Conservation (phyloP, 1,139 yeast species). For the Diutina siamensis region DNA sequence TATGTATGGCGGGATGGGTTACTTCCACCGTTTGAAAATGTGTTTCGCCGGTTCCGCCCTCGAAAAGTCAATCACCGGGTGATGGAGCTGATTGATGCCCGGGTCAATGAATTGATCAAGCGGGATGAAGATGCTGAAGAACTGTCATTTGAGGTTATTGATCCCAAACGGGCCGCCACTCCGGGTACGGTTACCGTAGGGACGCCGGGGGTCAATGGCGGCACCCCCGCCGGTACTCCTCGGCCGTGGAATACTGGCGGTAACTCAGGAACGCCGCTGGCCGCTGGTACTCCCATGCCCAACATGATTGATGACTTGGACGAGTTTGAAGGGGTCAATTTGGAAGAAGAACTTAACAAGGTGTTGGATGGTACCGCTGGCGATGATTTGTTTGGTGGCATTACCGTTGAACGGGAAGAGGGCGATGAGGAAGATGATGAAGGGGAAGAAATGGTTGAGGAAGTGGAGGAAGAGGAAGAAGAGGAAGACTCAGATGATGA, state of each 20-base stretch:
- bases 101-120: slow-evolving; percentile 19
- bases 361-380: slow-evolving; percentile 1
- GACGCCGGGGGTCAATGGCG: neutral
- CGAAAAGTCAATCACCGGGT: slow-evolving; percentile 39
- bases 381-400: slow-evolving; percentile 1
- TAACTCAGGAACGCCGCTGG: neutral
- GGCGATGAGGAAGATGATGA: slow-evolving; percentile 15
- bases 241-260: neutral
- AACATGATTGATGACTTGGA: neutral
- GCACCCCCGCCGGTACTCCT: neutral
- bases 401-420: slow-evolving; percentile 9
- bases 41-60: slow-evolving; percentile 37
- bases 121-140: slow-evolving; percentile 81
- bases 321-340: neutral
- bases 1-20: slow-evolving; percentile 68
- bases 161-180: slow-evolving; percentile 19
- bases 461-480: slow-evolving; percentile 22
- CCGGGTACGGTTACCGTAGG: neutral
- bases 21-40: slow-evolving; percentile 56
- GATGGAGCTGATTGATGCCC: slow-evolving; percentile 58
- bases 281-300: neutral
- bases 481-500: slow-evolving; percentile 24
- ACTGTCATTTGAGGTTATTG: slow-evolving; percentile 66
- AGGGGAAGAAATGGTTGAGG: slow-evolving; percentile 17
- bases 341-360: slow-evolving; percentile 3